Base-by-base conservation (phyloP, 2,329 filamentous ascomycete species). In the Clarireedia monteithiana region DNA sequence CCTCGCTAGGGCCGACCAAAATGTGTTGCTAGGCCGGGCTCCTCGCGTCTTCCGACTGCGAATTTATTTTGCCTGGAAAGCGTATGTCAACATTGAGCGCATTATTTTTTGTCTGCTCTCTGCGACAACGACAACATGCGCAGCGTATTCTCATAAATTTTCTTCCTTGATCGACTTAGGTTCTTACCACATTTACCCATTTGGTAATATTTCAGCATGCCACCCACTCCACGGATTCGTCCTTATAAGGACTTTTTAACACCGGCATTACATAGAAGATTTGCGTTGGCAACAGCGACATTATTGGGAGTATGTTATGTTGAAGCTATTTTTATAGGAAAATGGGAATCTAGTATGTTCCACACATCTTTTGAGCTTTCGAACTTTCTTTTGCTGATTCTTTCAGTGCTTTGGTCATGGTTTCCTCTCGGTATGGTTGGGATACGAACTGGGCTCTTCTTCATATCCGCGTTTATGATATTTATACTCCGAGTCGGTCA, bases 401-500 rank as follows among this genome's bases (percentile, higher is more conserved):
- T n/a, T 51, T 36, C 63, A 92, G 89, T 83, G 50, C 74, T 96
- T 59, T 96, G 90, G 91, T 77, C 84, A 64, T 92, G 89, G 87
- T 90, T 95, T 63, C 91, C 91, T 24, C 66, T 96, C 40, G 88
- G 90, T 51, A 78, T 79, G 55, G 82, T 86, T 46, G 90, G 89
- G 58, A 71, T 95, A 55, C 86, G 91, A 64, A 81, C 89, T 5
- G 68, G 85, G 15, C 78, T 90, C 60, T 80, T 96, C 61, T 92
- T 91, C 73, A 74, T 88, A 59, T 86, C 85, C 64, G 84, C 83
- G 58, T 81, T 96, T 58, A 76, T 83, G 56, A 80, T 96, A 63
- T 88, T 95, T 73, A 80, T 96, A 63, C 81, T 96, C 51, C 89
- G 91, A 66, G 89, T 96, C 66, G 84, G 87, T 46, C 86, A 91